Evolutionary conservation across 2,329 filamentous ascomycete genomes (phyloP).

Genomic region (Aureobasidium musti): DNA sequence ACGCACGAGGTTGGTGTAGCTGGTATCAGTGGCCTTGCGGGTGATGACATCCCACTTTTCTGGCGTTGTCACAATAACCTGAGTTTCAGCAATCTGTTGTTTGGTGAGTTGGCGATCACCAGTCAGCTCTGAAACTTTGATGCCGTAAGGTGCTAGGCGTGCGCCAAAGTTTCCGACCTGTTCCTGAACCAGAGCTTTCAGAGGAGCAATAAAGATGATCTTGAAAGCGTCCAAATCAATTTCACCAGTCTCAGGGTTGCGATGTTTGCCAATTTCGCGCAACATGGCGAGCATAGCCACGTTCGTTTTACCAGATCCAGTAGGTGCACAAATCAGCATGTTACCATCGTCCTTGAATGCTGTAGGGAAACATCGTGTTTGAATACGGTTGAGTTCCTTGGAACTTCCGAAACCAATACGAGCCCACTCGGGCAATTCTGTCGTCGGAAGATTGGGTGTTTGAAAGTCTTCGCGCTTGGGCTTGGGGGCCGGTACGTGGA

Average conservation of each 20-base stretch:
- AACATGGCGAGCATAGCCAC: constrained; percentile 97
- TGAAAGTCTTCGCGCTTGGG: constrained; percentile 79
- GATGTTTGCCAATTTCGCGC: constrained; percentile 93
- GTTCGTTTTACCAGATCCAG: constrained; percentile 97
- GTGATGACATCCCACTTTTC: constrained; percentile 99
- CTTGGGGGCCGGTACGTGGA: constrained; percentile 93
- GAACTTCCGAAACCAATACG: constrained; percentile 80
- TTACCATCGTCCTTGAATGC: constrained; percentile 95
- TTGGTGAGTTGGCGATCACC: constrained; percentile 98
- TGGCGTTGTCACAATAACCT: constrained; percentile 96
- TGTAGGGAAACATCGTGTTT: constrained; percentile 87
- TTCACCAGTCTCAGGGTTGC: constrained; percentile 84
- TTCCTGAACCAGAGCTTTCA: constrained; percentile 95
- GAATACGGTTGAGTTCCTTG: constrained; percentile 89
- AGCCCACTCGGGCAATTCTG: constrained; percentile 91
- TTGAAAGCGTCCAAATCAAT: constrained; percentile 97
- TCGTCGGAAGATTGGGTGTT: constrained; percentile 72
- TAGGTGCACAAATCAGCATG: constrained; percentile 96
- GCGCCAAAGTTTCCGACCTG: constrained; percentile 98
- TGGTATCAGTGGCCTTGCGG: constrained; percentile 92
- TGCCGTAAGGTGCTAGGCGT: constrained; percentile 84
- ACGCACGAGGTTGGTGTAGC: constrained; percentile 95
- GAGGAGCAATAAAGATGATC: constrained; percentile 93
- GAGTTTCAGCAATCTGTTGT: constrained; percentile 95
- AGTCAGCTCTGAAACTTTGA: constrained; percentile 91